A percentile compares a stretch with the other conserved stretches of the same genome.
These are phyloP conservation scores for Zasmidium citrigriseum DNA, from an alignment of 2,329 filamentous ascomycete genomes.

Conservation along the genomic window DNA sequence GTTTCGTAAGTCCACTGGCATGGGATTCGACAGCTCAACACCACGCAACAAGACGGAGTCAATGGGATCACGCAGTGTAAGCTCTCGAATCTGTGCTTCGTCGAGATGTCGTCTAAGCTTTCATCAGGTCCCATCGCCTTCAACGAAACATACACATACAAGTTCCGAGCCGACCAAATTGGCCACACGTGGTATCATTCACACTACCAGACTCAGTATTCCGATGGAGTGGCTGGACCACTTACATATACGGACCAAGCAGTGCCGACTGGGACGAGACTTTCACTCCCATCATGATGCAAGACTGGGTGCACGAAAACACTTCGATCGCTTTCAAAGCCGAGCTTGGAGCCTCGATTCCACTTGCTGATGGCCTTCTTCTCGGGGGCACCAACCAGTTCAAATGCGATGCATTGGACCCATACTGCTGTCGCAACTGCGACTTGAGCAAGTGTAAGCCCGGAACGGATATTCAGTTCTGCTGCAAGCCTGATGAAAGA, in stretches of 20 bases:
- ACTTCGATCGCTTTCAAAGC: slow-evolving; percentile 18
- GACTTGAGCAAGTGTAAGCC: slow-evolving; percentile 4
- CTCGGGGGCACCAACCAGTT: slow-evolving; percentile 19
- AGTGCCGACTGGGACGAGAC: slow-evolving; percentile 40
- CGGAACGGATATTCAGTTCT: slow-evolving; percentile 13
- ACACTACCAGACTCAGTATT: slow-evolving; percentile 44
- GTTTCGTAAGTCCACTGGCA: slow-evolving; percentile 61
- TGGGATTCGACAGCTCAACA: slow-evolving; percentile 53
- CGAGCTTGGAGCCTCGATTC: slow-evolving; percentile 35
- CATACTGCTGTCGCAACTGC: slow-evolving; percentile 16
- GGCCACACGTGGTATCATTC: slow-evolving; percentile 37
- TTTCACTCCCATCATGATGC: slow-evolving; percentile 26
- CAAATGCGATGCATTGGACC: slow-evolving; percentile 19
- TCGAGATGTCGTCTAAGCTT: background rate
- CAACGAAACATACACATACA: slow-evolving; percentile 48
- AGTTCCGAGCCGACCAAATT: slow-evolving; percentile 36
- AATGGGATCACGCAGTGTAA: slow-evolving; percentile 57
- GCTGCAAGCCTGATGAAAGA: slow-evolving; percentile 18
- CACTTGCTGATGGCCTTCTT: slow-evolving; percentile 16
- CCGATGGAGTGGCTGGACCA: slow-evolving; percentile 40
- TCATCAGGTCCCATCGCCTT: slow-evolving; percentile 60
- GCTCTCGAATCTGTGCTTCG: background rate
- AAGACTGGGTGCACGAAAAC: slow-evolving; percentile 21
- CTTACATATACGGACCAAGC: slow-evolving; percentile 44
- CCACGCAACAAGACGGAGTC: slow-evolving; percentile 55